Conservation (phyloP, 2,329 filamentous ascomycete genomes). For the Chaetomiaceae sp. region DNA sequence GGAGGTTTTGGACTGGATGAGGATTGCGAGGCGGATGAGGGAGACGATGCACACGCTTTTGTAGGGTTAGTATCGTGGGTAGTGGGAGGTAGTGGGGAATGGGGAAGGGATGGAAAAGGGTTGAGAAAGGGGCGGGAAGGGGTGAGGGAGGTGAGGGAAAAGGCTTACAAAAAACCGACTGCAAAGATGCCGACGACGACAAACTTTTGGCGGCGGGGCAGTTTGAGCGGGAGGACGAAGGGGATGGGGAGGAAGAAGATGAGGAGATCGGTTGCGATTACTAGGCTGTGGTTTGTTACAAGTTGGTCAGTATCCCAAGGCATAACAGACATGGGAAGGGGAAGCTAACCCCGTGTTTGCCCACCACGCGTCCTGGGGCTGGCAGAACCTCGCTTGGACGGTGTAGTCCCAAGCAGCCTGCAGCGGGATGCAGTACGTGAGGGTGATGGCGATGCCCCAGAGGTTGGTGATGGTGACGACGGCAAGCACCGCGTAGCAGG, state of each 20-base stretch:
- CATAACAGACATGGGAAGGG: not conserved
- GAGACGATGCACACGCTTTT: constrained; percentile 33
- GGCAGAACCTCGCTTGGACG: constrained; percentile 13
- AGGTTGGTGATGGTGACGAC: constrained; percentile 25
- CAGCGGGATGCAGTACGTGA: constrained; percentile 29
- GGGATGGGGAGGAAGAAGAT: constrained; percentile 40
- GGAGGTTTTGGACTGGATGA: constrained; percentile 18
- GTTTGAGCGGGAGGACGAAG: constrained; percentile 12
- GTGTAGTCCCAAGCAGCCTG: constrained; percentile 25
- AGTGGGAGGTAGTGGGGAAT: not conserved
- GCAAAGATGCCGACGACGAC: constrained; percentile 21
- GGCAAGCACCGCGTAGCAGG: constrained; percentile 24
- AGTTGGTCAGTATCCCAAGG: not conserved
- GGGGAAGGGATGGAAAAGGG: not conserved
- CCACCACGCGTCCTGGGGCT: constrained; percentile 17
- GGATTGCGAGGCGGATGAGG: constrained; percentile 29
- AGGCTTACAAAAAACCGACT: constrained; percentile 22
- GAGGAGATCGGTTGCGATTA: constrained; percentile 29
- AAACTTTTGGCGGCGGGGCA: constrained; percentile 17
- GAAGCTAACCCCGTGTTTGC: constrained; percentile 18
- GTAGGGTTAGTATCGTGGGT: not conserved
- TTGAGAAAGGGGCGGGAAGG: not conserved
- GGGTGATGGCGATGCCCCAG: constrained; percentile 20
- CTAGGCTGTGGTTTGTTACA: constrained; percentile 3
- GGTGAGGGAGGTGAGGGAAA: not conserved